Evolutionary conservation across 306 rosid species (phyloP).

Genomic region (Hippophae rhamnoides): DNA sequence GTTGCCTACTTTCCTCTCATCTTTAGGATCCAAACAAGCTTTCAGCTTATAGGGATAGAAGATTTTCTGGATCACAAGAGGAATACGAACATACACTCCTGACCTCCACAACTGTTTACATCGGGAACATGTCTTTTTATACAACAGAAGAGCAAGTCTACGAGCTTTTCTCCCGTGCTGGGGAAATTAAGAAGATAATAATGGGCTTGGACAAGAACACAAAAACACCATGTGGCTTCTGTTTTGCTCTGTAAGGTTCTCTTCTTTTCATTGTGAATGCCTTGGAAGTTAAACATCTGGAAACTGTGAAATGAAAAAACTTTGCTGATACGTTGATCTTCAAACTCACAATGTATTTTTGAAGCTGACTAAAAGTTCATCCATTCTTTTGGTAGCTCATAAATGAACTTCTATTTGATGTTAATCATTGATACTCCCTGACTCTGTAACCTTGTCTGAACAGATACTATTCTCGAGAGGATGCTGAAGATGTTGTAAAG

Average conservation of each 20-base stretch:
- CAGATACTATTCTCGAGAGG: slow-evolving; percentile 91
- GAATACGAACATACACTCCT: slow-evolving; percentile 69
- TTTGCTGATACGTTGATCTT: too few species aligned
- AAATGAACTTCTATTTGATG: background rate
- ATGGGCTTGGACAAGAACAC: slow-evolving; percentile 99
- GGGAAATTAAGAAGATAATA: slow-evolving; percentile 88
- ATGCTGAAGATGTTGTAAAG: slow-evolving; percentile 89
- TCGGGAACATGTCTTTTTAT: slow-evolving; percentile 92
- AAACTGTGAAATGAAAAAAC: too few species aligned
- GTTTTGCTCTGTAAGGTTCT: slow-evolving; percentile 69
- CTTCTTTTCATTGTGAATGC: slow-evolving; percentile 1
- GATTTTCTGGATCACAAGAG: slow-evolving; percentile 75
- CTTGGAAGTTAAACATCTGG: background rate
- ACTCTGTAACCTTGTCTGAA: background rate
- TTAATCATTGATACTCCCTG: background rate
- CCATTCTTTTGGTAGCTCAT: background rate
- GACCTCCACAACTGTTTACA: slow-evolving; percentile 57
- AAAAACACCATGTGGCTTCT: slow-evolving; percentile 88
- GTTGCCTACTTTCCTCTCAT: background rate
- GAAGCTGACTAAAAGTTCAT: background rate
- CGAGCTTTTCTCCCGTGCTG: slow-evolving; percentile 85
- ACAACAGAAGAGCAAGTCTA: slow-evolving; percentile 94
- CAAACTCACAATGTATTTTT: background rate
- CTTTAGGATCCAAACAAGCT: slow-evolving; percentile 66
- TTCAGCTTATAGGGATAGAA: slow-evolving; percentile 79